These are phyloP conservation scores for Crassisporium funariophilum DNA, from an alignment of 768 basidiomycete species.

Conservation along the genomic window DNA sequence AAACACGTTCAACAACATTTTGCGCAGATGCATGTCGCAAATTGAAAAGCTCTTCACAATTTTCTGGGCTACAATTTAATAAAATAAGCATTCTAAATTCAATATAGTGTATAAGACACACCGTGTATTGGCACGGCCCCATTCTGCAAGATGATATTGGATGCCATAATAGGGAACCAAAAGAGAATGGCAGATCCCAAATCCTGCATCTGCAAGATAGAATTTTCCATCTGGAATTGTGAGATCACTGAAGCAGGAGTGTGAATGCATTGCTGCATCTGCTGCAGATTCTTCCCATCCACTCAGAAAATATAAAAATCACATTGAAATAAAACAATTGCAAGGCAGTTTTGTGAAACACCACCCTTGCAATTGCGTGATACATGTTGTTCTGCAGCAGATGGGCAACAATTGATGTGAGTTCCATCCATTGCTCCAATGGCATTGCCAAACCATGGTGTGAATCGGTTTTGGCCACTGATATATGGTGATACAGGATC, in stretches of 20 bases:
- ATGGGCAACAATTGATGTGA: slow-evolving; percentile 12
- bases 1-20: slow-evolving; percentile 39
- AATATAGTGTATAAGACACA: slow-evolving; percentile 14
- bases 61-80: slow-evolving; percentile 28
- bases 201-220: slow-evolving; percentile 39
- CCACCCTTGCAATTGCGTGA: slow-evolving; percentile 18
- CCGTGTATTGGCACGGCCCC: slow-evolving; percentile 23
- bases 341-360: slow-evolving; percentile 36
- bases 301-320: slow-evolving; percentile 31
- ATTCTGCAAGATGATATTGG: slow-evolving; percentile 40
- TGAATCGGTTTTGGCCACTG: slow-evolving; percentile 17
- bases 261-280: slow-evolving; percentile 28
- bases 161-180: slow-evolving; percentile 38
- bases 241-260: slow-evolving; percentile 24
- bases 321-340: slow-evolving; percentile 29
- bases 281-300: slow-evolving; percentile 39
- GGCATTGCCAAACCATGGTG: slow-evolving; percentile 27
- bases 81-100: background rate
- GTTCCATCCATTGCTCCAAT: slow-evolving; percentile 32
- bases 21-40: slow-evolving; percentile 33
- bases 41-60: slow-evolving; percentile 37
- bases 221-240: slow-evolving; percentile 29
- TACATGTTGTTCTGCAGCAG: background rate
- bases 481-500: slow-evolving; percentile 14
- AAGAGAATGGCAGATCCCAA: slow-evolving; percentile 29